Percentiles rank a stretch among this genome's conserved stretches.
phyloP scores from a whole-genome alignment of 371 early-diverging fungal species.

The Nosema muscidifuracis region DNA sequence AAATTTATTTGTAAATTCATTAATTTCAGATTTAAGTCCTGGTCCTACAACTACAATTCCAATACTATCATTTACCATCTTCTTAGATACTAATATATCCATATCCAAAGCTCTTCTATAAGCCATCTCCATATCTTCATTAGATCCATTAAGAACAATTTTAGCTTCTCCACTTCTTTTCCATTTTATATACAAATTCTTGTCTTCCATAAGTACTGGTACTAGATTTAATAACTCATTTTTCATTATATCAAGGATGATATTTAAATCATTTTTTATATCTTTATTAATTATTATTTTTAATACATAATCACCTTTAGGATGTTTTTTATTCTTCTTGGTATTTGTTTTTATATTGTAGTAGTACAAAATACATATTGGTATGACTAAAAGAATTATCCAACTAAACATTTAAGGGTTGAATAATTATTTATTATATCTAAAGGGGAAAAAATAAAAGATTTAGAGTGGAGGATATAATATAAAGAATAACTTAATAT shows the following conservation, averaged over 20 bases:
- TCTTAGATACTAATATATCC: not conserved
- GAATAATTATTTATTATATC: too few relatives aligned
- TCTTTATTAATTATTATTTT: slow-evolving; percentile 14
- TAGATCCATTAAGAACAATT: not conserved
- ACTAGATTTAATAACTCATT: not conserved
- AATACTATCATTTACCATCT: not conserved
- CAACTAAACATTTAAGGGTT: too few relatives aligned
- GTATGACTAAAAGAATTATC: too few relatives aligned
- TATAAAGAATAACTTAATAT: too few relatives aligned
- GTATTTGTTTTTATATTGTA: too few relatives aligned
- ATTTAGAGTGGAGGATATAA: too few relatives aligned
- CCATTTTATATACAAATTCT: not conserved
- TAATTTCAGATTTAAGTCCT: slow-evolving; percentile 2
- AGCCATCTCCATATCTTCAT: not conserved
- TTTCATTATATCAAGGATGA: not conserved
- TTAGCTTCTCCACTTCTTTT: slow-evolving; percentile 4
- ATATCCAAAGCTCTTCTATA: not conserved
- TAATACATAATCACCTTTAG: slow-evolving; percentile 13
- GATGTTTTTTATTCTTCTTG: too few relatives aligned
- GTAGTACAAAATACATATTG: too few relatives aligned
- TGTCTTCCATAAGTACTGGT: not conserved
- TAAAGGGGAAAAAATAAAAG: too few relatives aligned
- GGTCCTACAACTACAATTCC: not conserved
- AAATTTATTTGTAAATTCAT: slow-evolving; percentile 37
- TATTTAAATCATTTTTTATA: not conserved